phyloP scores from a whole-genome alignment of 768 basidiomycete species.

The Botryobasidium botryosum region DNA sequence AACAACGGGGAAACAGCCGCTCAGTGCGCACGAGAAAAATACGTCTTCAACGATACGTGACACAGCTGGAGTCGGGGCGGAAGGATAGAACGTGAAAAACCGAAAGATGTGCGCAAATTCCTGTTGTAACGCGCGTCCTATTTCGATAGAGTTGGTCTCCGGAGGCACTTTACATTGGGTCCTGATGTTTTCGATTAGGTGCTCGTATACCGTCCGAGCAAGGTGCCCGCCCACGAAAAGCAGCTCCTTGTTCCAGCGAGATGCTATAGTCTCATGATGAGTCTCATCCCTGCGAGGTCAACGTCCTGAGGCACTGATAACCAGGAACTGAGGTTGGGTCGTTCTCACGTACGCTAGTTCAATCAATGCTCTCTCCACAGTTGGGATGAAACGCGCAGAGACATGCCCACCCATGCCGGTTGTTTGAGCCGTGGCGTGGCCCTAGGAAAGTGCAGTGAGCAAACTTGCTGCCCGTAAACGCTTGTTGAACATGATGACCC shows the following conservation, averaged over 20 bases:
- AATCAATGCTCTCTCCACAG: slow-evolving; percentile 87
- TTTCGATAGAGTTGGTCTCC: slow-evolving; percentile 22
- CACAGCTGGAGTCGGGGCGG: slow-evolving; percentile 74
- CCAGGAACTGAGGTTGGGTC: too few relatives aligned
- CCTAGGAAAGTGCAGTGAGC: too few relatives aligned
- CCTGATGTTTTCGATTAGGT: slow-evolving; percentile 48
- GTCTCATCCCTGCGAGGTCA: slow-evolving; percentile 56
- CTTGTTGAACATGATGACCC: too few relatives aligned
- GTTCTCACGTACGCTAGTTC: slow-evolving; percentile 48
- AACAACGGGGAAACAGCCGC: slow-evolving; percentile 44
- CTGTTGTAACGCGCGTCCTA: slow-evolving; percentile 29
- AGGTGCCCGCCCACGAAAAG: slow-evolving; percentile 73
- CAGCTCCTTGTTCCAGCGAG: slow-evolving; percentile 76
- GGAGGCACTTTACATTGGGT: slow-evolving; percentile 32
- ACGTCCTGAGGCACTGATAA: too few relatives aligned
- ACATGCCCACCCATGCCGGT: slow-evolving; percentile 61
- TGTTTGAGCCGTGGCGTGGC: slow-evolving; percentile 83
- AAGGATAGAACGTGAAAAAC: slow-evolving; percentile 80
- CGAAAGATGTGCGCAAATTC: slow-evolving; percentile 63
- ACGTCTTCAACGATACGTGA: slow-evolving; percentile 50
- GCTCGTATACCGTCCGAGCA: slow-evolving; percentile 67
- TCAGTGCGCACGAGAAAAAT: slow-evolving; percentile 52
- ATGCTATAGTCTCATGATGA: too few relatives aligned
- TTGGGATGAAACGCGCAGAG: slow-evolving; percentile 80
- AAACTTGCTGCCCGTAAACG: too few relatives aligned